A percentile compares a stretch with the other conserved stretches of the same genome.
These are phyloP conservation scores for Apiotrichum mycotoxinovorans DNA, from an alignment of 1,284 basidiomycete species.

Conservation along the genomic window DNA sequence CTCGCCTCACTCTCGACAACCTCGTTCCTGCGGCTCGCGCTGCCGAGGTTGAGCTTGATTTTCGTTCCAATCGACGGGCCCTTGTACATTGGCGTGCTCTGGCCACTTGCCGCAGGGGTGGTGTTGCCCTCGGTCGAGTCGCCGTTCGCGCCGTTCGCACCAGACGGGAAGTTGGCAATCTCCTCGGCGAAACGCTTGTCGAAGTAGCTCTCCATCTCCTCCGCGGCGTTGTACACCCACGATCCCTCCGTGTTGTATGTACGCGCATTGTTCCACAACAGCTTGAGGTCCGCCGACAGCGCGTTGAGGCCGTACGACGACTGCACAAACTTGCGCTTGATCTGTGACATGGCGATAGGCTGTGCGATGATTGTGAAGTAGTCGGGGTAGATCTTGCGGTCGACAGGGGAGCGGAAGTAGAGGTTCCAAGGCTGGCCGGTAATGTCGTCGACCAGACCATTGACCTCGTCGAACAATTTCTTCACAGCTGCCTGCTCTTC, in stretches of 20 bases:
- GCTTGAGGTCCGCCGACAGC: constrained; percentile 72
- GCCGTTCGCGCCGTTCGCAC: constrained; percentile 2
- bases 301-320: constrained; percentile 71
- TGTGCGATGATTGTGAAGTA: constrained; percentile 70
- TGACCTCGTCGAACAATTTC: constrained; percentile 59
- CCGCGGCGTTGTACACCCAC: constrained; percentile 89
- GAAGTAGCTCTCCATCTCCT: constrained; percentile 84
- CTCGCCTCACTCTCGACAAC: constrained; percentile 23
- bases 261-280: constrained; percentile 91
- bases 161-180: constrained; percentile 15
- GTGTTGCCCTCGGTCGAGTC: constrained; percentile 15
- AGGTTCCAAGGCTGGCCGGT: constrained; percentile 74
- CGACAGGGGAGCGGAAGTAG: constrained; percentile 75
- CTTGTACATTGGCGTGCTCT: constrained; percentile 47
- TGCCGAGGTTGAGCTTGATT: constrained; percentile 41
- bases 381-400: constrained; percentile 81
- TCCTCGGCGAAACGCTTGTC: constrained; percentile 54
- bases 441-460: constrained; percentile 47
- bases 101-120: constrained; percentile 35
- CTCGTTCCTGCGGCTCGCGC: constrained; percentile 18
- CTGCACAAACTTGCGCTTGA: constrained; percentile 75
- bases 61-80: constrained; percentile 27
- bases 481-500: constrained; percentile 32
- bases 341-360: constrained; percentile 82
- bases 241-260: constrained; percentile 69